A percentile compares a stretch with the other conserved stretches of the same genome.
Evolutionary conservation across 345 rosid species (phyloP).

Genomic region (Firmiana major): DNA sequence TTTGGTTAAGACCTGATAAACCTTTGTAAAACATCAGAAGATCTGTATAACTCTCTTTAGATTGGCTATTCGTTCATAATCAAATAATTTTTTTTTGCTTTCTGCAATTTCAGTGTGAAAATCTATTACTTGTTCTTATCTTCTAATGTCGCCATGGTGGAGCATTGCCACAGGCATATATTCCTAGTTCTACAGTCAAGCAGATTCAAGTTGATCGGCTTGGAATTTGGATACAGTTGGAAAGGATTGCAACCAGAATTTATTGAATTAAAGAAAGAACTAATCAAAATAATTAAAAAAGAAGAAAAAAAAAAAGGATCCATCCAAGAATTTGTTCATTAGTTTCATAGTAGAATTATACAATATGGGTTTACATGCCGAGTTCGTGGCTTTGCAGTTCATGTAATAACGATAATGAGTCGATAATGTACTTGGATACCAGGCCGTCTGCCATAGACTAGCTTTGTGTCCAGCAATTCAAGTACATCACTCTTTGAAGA

Average conservation of each 20-base stretch:
- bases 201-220: background rate
- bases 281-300: background rate
- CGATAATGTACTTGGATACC: background rate
- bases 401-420: background rate
- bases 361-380: background rate
- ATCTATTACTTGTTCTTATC: background rate
- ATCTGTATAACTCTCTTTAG: background rate
- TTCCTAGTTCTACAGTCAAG: background rate
- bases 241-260: background rate
- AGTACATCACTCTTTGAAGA: conserved; percentile 33
- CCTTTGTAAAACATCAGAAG: background rate
- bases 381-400: background rate
- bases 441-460: background rate
- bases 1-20: background rate
- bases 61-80: background rate
- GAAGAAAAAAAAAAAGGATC: background rate
- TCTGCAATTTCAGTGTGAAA: background rate
- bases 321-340: background rate
- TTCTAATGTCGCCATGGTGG: background rate
- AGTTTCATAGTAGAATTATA: background rate
- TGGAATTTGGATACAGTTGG: background rate
- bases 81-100: background rate
- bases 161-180: background rate
- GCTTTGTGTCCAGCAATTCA: conserved; percentile 42
- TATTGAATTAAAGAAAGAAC: background rate